phyloP scores from a whole-genome alignment of 2,329 filamentous ascomycete species.

The Fusarium begoniae region DNA sequence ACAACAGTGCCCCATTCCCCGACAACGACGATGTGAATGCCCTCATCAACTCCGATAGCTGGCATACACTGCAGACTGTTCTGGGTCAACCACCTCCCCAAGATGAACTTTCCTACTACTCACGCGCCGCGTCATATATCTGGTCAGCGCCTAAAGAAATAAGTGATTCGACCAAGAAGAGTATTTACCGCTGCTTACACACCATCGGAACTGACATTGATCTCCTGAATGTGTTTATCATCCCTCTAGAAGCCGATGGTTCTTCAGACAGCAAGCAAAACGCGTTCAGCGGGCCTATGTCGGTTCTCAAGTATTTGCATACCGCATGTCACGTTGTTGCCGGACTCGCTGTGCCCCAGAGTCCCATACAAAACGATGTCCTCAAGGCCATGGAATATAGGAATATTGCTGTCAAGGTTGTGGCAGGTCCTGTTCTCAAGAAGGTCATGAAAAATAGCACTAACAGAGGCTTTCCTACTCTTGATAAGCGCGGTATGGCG shows the following conservation, averaged over 20 bases:
- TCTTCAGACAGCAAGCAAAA: not conserved
- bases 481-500: not conserved
- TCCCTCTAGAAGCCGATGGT: not conserved
- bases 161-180: fast-evolving
- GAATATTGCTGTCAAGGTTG: not conserved
- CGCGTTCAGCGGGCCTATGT: fast-evolving
- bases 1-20: not conserved
- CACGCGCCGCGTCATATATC: fast-evolving
- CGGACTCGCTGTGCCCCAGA: fast-evolving
- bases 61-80: not conserved
- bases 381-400: not conserved
- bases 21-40: not conserved
- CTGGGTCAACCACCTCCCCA: not conserved
- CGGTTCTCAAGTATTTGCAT: fast-evolving
- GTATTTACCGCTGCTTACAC: fast-evolving
- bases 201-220: fast-evolving
- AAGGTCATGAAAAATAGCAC: not conserved
- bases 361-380: not conserved
- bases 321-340: not conserved
- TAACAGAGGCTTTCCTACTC: not conserved
- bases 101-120: not conserved
- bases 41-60: fast-evolving
- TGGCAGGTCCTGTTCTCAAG: not conserved
- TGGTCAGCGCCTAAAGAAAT: not conserved
- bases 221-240: not conserved